Evolutionary conservation across 768 basidiomycete species (phyloP), one percentile per base, ranked within the genome.

Genomic region (Lentinula guzmanii): DNA sequence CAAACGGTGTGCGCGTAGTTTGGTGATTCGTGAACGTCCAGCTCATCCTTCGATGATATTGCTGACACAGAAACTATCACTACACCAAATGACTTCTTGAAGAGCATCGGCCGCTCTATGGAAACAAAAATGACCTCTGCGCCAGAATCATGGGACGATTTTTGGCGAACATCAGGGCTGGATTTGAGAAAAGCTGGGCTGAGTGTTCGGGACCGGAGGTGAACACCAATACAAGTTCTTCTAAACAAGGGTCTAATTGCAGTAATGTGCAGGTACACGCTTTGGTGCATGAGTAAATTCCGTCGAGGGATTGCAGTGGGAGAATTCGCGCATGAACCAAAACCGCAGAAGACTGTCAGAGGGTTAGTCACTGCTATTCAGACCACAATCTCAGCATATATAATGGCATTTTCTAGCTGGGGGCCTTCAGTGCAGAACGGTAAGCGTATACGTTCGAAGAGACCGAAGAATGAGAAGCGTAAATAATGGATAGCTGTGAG

Each of bases 211-310:
- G 91, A 93, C 66, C 80, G 91, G 68, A 85, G 86, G 92, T 87
- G 66, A 60, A 28, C 28, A 28, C 28, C 28, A 28, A 28, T 28
- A 28, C 28, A 28, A 28, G 83, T 74, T 34, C 3, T 24, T 46
- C 58, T 37, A 46, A 24, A 24, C 24, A 24, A 24, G 28, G 0
- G 28, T 28, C 28, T 28, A 28, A 28, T 28, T 28, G 28, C 18
- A 7, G 7, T 24, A 51, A 48, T 34, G 6, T 31, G 18, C 65
- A 93, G 92, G 69, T 94, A 94, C 67, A 84, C 93, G 61, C 74
- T 93, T 7, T 93, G 91, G 92, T 86, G 86, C 66, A 86, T 91
- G 86, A 85, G 90, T 69, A 93, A 91, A 69, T 94, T 80, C 71
- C 80, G 90, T 28, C 75, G 76, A 57, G 85, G 83, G 1, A 67